Conservation (phyloP, 1,284 basidiomycete genomes). For the Wallemia hederae region DNA sequence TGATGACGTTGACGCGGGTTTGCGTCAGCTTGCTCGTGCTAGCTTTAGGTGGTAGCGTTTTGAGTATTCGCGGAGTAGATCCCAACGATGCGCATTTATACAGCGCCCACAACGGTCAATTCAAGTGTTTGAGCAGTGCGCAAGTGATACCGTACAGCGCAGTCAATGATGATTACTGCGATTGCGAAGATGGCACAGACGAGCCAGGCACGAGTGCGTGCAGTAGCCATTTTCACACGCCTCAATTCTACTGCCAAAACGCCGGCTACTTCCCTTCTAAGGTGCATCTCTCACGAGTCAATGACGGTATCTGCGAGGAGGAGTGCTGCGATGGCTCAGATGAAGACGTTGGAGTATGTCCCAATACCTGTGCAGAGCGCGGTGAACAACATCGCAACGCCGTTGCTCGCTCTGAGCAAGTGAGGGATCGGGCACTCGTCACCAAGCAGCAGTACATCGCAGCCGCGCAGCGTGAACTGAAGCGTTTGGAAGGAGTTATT, state of each 20-base stretch:
- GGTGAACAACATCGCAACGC: constrained; percentile 40
- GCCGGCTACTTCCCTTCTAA: constrained; percentile 53
- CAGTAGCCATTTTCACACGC: constrained; percentile 20
- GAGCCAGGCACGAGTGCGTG: constrained; percentile 84
- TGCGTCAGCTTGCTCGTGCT: not conserved
- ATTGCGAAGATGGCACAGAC: constrained; percentile 73
- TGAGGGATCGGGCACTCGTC: constrained; percentile 39
- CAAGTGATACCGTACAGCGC: constrained; percentile 27
- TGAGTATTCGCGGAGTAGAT: not conserved
- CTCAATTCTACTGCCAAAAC: constrained; percentile 62
- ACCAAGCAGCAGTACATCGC: constrained; percentile 10
- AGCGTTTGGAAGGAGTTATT: constrained; percentile 12
- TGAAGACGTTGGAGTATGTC: constrained; percentile 48
- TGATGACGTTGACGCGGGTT: not conserved
- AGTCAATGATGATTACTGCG: constrained; percentile 84
- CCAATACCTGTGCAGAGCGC: constrained; percentile 44
- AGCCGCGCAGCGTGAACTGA: constrained; percentile 4
- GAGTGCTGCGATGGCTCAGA: constrained; percentile 97
- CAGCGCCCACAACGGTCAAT: not conserved
- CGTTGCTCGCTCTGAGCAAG: constrained; percentile 38
- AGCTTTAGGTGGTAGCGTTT: not conserved
- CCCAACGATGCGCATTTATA: not conserved
- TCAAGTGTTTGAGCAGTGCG: not conserved
- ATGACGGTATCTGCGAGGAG: constrained; percentile 75
- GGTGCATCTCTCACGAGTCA: constrained; percentile 58